phyloP scores from a whole-genome alignment of 345 rosid species.

The Eucalyptus cladocalyx region DNA sequence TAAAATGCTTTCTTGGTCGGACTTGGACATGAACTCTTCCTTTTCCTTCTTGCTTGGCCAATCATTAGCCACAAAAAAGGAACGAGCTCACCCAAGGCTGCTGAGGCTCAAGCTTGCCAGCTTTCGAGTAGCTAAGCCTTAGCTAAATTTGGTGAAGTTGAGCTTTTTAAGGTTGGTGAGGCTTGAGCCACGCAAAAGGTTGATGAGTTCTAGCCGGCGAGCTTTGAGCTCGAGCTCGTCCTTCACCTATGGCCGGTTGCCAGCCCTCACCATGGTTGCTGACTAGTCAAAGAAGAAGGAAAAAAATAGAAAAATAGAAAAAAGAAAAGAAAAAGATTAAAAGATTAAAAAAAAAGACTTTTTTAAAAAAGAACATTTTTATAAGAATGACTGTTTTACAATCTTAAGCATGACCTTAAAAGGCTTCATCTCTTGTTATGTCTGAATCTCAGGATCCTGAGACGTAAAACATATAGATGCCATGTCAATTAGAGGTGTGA shows the following conservation, averaged over 20 bases:
- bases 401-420: not conserved
- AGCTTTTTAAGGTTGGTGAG: not conserved
- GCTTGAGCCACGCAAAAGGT: not conserved
- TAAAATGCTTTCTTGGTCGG: not conserved
- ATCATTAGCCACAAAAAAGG: not conserved
- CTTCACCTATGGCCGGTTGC: not conserved
- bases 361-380: too few species aligned
- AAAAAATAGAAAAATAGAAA: too few species aligned
- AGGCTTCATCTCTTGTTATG: not conserved
- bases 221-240: not conserved
- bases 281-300: not conserved
- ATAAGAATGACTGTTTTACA: not conserved
- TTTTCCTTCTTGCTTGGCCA: not conserved
- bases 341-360: too few species aligned
- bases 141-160: accelerated
- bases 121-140: not conserved
- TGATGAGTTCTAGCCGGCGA: not conserved
- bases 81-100: not conserved
- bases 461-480: not conserved
- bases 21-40: not conserved
- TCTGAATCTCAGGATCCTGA: accelerated
- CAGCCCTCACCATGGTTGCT: not conserved
- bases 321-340: too few species aligned
- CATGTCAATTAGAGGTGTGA: accelerated
- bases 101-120: not conserved